Evolutionary conservation across 169 alveolate species (phyloP), one percentile per base, ranked within the genome.

Genomic region (Cryptosporidium xiaoi): DNA sequence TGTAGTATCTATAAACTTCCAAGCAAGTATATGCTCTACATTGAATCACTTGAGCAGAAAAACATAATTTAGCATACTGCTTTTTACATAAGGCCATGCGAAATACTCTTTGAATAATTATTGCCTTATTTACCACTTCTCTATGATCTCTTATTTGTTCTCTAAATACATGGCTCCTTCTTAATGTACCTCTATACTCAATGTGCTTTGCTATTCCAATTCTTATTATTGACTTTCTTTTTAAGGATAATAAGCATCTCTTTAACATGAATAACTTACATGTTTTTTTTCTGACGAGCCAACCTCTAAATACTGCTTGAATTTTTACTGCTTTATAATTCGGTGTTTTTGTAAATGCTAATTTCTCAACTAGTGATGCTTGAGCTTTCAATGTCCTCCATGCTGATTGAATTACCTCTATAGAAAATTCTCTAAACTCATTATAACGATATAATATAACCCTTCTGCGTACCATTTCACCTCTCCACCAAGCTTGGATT

Each of bases 401-500:
- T 62, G 87, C 71, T 20, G 87, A 77, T n/a, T 77, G 87, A 34
- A 77, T 77, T 12, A 77, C 87, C 27, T 60, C 60, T 24, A 77
- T 77, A 31, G 87, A 77, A 24, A 77, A 77, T 53, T 77, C 87
- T 44, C 87, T 77, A 44, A 77, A 77, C 27, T 77, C 77, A 46
- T 77, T 77, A 36, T 77, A 77, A 24, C 71, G 69, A 48, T 60
- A 62, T 13, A 77, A 40, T 16, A 56, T 40, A 27, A 77, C 48
- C 33, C 71, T 77, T 60, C 87, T 15, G 6, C 87, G 87, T n/a
- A 77, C 87, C 87, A 77, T 77, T 36, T 77, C 87, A 12, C 87
- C 87, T 77, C 87, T 77, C 87, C 87, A 77, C 87, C 87, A 77
- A 10, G 87, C 71, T 27, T 77, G 87, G 36, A 77, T 77, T 44